phyloP scores from a whole-genome alignment of 2,329 filamentous ascomycete genomes.

The Colletotrichum sp. region DNA sequence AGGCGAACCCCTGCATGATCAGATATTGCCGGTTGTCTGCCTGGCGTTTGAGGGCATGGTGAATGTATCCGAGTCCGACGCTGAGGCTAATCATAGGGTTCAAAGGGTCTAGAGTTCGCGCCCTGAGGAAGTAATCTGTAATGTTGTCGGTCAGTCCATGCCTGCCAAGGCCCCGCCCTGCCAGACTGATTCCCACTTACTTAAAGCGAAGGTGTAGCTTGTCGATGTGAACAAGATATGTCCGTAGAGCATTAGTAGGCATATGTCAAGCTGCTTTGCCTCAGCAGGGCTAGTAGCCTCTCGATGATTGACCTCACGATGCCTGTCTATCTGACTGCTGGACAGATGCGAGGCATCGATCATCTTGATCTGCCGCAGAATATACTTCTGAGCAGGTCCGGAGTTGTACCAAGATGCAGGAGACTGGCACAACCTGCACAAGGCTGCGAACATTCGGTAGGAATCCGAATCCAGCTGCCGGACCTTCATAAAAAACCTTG shows the following conservation, averaged over 20 bases:
- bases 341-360: constrained; percentile 69
- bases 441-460: constrained; percentile 80
- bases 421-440: constrained; percentile 79
- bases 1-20: constrained; percentile 83
- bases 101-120: constrained; percentile 73
- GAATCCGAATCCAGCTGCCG: constrained; percentile 81
- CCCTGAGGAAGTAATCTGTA: constrained; percentile 81
- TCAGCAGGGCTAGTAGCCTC: constrained; percentile 26
- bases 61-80: constrained; percentile 84
- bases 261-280: constrained; percentile 68
- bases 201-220: constrained; percentile 82
- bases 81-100: constrained; percentile 83
- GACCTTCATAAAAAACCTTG: constrained; percentile 84
- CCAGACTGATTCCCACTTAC: constrained; percentile 43
- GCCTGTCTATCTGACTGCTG: constrained; percentile 2
- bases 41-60: constrained; percentile 88
- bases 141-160: not conserved
- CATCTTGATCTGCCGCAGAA: constrained; percentile 88
- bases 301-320: constrained; percentile 35
- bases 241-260: constrained; percentile 85
- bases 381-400: constrained; percentile 85
- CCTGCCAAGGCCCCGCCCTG: not conserved
- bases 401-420: constrained; percentile 78
- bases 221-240: constrained; percentile 87
- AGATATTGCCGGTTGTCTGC: constrained; percentile 89